phyloP scores from a whole-genome alignment of 1,284 basidiomycete species.

The Trichosporon inkin region DNA sequence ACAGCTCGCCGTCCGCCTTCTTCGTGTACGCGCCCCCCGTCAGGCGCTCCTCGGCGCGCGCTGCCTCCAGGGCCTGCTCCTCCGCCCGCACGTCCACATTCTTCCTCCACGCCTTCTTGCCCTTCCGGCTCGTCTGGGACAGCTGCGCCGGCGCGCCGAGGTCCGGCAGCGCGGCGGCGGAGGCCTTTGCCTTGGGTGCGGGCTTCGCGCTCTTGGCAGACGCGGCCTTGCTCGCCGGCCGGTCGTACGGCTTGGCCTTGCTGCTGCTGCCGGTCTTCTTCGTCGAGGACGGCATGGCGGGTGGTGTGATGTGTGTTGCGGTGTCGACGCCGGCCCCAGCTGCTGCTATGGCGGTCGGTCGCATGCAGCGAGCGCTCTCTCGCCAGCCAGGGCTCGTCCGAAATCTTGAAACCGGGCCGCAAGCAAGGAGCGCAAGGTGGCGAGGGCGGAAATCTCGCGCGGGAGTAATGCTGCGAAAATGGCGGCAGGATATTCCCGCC shows the following conservation, averaged over 20 bases:
- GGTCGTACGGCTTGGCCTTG: slow-evolving; percentile 25
- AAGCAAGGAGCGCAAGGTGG: too few species aligned
- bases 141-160: slow-evolving; percentile 63
- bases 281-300: background rate
- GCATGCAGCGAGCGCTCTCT: background rate
- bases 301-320: background rate
- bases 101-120: slow-evolving; percentile 89
- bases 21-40: slow-evolving; percentile 56
- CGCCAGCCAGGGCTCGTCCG: background rate
- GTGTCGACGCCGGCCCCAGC: background rate
- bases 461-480: background rate
- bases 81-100: slow-evolving; percentile 76
- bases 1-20: slow-evolving; percentile 62
- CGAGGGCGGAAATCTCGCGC: background rate
- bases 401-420: background rate
- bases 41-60: slow-evolving; percentile 70
- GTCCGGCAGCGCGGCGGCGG: slow-evolving; percentile 25
- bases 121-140: slow-evolving; percentile 73
- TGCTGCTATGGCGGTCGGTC: background rate
- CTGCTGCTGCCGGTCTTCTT: slow-evolving; percentile 1
- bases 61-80: slow-evolving; percentile 67
- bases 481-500: background rate
- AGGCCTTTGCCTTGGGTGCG: slow-evolving; percentile 14
- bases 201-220: slow-evolving; percentile 4
- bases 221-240: slow-evolving; percentile 15